These are phyloP conservation scores for Colletotrichum australisinense DNA, from an alignment of 2,329 filamentous ascomycete genomes.

Conservation along the genomic window DNA sequence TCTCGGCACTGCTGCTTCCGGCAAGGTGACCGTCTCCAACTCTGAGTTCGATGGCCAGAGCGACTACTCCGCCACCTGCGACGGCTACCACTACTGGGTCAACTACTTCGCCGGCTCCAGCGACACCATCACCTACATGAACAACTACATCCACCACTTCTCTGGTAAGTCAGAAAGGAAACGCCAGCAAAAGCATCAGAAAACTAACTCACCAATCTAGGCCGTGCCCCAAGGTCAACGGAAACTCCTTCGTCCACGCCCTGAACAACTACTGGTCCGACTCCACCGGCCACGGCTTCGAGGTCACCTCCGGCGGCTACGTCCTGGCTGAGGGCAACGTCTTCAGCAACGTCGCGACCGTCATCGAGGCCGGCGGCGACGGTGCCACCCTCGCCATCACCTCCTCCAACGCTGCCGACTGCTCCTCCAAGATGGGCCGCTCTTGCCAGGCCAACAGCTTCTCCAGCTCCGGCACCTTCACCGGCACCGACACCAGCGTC, in stretches of 20 bases:
- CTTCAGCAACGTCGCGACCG: slow-evolving; percentile 63
- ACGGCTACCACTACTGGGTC: slow-evolving; percentile 70
- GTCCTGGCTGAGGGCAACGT: slow-evolving; percentile 67
- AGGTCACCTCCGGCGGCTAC: slow-evolving; percentile 54
- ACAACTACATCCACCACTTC: slow-evolving; percentile 71
- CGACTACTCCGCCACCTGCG: slow-evolving; percentile 66
- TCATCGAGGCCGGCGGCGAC: slow-evolving; percentile 45
- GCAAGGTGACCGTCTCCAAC: slow-evolving; percentile 70
- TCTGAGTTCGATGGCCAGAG: slow-evolving; percentile 66
- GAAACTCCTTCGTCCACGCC: slow-evolving; percentile 67
- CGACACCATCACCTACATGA: slow-evolving; percentile 68
- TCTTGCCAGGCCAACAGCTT: slow-evolving; percentile 63
- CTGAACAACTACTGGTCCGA: slow-evolving; percentile 73
- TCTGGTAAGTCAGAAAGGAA: slow-evolving; percentile 44
- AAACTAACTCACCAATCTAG: background rate
- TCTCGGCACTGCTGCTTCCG: slow-evolving; percentile 62
- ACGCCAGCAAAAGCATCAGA: too few species aligned
- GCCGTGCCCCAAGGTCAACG: slow-evolving; percentile 67
- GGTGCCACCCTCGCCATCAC: slow-evolving; percentile 25
- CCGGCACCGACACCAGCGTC: slow-evolving; percentile 57
- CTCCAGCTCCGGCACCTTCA: slow-evolving; percentile 51
- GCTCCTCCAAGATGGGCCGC: slow-evolving; percentile 58
- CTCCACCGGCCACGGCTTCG: slow-evolving; percentile 67
- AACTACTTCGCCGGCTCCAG: slow-evolving; percentile 67
- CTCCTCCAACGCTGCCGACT: slow-evolving; percentile 44